Percentiles rank a stretch among this genome's conserved stretches.
Conservation (phyloP, 2,329 filamentous ascomycete genomes). For the Sclerotinia sclerotiorum region DNA sequence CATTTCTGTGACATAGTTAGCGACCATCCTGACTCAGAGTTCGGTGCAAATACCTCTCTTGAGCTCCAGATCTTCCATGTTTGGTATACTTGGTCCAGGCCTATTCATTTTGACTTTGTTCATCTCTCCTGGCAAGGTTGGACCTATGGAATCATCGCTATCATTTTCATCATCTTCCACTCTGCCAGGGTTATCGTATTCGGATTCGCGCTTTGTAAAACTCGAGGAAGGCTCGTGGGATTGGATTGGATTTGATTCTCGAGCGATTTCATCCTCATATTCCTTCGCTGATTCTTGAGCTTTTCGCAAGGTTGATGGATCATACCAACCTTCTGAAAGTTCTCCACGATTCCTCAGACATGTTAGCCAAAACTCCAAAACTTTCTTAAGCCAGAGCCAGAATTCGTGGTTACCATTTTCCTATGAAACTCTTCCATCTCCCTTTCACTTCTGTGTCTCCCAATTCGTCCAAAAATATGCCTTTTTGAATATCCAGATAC, state of each 20-base stretch:
- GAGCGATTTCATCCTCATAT: conserved; percentile 18
- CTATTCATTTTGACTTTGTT: conserved; percentile 34
- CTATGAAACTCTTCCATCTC: conserved; percentile 89
- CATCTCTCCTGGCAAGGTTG: conserved; percentile 46
- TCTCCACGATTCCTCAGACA: conserved; percentile 74
- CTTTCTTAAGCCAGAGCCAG: conserved; percentile 12
- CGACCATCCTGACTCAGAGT: not conserved
- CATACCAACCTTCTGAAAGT: conserved; percentile 90
- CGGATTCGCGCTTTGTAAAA: conserved; percentile 4
- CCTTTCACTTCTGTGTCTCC: conserved; percentile 74
- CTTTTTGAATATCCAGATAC: conserved; percentile 88
- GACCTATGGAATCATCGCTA: conserved; percentile 47
- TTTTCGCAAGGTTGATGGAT: conserved; percentile 59
- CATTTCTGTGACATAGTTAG: conserved; percentile 36
- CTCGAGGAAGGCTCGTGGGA: conserved; percentile 22
- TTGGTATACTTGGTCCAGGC: conserved; percentile 65
- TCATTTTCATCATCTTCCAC: conserved; percentile 30
- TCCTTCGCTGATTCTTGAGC: conserved; percentile 31
- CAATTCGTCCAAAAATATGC: conserved; percentile 65
- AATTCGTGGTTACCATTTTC: conserved; percentile 67
- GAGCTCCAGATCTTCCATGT: conserved; percentile 69
- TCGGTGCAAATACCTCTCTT: conserved; percentile 45
- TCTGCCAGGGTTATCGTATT: not conserved
- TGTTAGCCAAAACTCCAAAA: conserved; percentile 44
- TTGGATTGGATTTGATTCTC: conserved; percentile 23